Evolutionary conservation across 352 stramenopile genomes (phyloP).

Genomic region (Phytophthora meadii): DNA sequence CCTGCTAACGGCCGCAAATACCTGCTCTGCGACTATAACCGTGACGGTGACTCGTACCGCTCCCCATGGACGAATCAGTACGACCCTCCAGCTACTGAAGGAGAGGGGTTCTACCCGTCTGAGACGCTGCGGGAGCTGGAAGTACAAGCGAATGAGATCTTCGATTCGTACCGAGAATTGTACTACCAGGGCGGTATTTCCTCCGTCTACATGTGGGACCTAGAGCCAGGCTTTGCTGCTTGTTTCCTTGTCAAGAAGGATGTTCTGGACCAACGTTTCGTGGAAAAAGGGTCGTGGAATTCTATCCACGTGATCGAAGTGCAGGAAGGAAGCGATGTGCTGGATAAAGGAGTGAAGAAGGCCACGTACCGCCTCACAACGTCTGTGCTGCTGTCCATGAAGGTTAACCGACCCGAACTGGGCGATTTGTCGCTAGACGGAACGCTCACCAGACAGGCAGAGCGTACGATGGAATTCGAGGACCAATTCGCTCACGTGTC

Average conservation of each 20-base stretch:
- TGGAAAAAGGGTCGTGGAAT: slow-evolving; percentile 92
- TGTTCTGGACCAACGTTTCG: slow-evolving; percentile 79
- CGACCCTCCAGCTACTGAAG: slow-evolving; percentile 72
- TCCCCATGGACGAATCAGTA: slow-evolving; percentile 96
- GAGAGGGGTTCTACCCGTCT: slow-evolving; percentile 91
- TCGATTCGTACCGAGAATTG: slow-evolving; percentile 96
- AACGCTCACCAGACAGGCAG: slow-evolving; percentile 88
- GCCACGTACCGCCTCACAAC: slow-evolving; percentile 94
- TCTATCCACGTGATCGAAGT: slow-evolving; percentile 96
- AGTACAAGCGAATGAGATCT: slow-evolving; percentile 95
- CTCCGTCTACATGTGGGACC: slow-evolving; percentile 97
- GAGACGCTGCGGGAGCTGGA: slow-evolving; percentile 92
- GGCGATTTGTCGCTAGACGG: slow-evolving; percentile 90
- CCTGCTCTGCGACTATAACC: slow-evolving; percentile 96
- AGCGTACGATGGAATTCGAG: slow-evolving; percentile 79
- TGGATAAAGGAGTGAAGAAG: slow-evolving; percentile 48
- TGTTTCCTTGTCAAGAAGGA: slow-evolving; percentile 96
- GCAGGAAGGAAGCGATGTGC: slow-evolving; percentile 50
- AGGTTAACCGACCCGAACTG: slow-evolving; percentile 83
- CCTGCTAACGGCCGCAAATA: slow-evolving; percentile 90
- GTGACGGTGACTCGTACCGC: slow-evolving; percentile 92
- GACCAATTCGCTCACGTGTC: slow-evolving; percentile 88
- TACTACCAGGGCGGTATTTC: slow-evolving; percentile 96
- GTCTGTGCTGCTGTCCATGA: slow-evolving; percentile 92
- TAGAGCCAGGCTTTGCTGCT: slow-evolving; percentile 92